Evolutionary conservation across 805 yeast species (phyloP), one percentile per base, ranked within the genome.

Genomic region (Cyberlindnera subsufficiens): DNA sequence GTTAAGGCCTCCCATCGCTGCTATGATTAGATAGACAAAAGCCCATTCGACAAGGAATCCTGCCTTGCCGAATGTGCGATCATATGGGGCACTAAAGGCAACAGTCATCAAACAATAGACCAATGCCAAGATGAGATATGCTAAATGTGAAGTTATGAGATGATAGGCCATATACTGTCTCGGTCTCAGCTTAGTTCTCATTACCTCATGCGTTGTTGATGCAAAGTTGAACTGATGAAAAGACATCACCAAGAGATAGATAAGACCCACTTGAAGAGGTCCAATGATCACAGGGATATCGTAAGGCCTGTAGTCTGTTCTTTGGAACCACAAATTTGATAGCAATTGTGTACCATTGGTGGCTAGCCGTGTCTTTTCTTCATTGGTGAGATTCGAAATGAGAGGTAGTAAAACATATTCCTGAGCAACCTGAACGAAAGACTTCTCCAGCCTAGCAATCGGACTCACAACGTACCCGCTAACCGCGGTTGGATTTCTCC

Each of bases 1-100:
- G 53, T 78, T 80, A 25, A 79, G 75, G 22, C 79, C 72, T 43
- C 90, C 91, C 27, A 82, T 77, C 0, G 86, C 82, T 44, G 77
- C 58, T 82, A 83, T 80, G 8, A 83, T 73, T 36, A 82, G 49
- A 51, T 58, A 83, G 6, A 75, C 63, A 30, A 74, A 52, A 73
- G 78, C 71, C 90, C 89, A 84, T 45, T 67, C 68, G 1, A 82
- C 81, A 22, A 83, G 67, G 59, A 82, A 82, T 0, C 89, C 89
- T 4, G 80, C 68, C 13, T 60, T 64, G 1, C 84, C 86, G 66
- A 75, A 82, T 0, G 84, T 57, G 1, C 47, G 58, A 14, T 67
- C 65, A 51, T 77, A 68, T 42, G 73, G 70, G 29, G 80, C 68
- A 54, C 78, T 83, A 65, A 80, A 78, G 0, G 86, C 87, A 22